These are phyloP conservation scores for Nakaseomyces delphensis DNA, from an alignment of 1,139 yeast species.

Conservation along the genomic window DNA sequence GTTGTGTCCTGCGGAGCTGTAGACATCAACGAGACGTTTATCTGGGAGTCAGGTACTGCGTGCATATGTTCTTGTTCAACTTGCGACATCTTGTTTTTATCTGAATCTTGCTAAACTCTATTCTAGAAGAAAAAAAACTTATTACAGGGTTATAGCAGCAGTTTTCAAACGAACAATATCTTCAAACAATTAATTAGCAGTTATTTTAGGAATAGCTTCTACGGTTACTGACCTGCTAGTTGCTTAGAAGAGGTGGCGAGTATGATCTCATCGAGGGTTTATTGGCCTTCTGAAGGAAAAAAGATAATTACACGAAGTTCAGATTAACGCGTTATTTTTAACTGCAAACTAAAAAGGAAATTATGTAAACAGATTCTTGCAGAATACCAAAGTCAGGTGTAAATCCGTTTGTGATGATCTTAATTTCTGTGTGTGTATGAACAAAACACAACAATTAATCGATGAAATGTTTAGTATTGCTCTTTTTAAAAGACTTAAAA, in stretches of 20 bases:
- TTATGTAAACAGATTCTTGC: background rate
- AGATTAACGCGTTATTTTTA: background rate
- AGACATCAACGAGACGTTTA: slow-evolving; percentile 13
- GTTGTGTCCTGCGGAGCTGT: slow-evolving; percentile 14
- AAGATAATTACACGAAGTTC: background rate
- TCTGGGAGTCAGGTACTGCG: slow-evolving; percentile 12
- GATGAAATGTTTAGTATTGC: too few relatives aligned
- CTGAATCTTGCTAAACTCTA: too few relatives aligned
- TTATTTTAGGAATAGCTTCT: too few relatives aligned
- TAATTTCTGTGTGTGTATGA: background rate
- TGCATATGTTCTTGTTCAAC: slow-evolving; percentile 3
- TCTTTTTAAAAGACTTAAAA: background rate
- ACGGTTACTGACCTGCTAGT: too few relatives aligned
- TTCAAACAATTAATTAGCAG: too few relatives aligned
- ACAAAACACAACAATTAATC: too few relatives aligned
- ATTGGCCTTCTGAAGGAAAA: background rate
- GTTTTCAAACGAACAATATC: too few relatives aligned
- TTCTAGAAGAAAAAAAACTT: too few relatives aligned
- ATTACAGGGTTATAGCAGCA: too few relatives aligned
- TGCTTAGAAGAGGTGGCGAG: too few relatives aligned
- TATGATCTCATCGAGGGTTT: too few relatives aligned
- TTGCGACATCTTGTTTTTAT: background rate
- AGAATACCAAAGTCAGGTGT: background rate
- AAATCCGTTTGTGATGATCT: background rate
- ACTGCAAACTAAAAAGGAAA: background rate